Evolutionary conservation across 768 basidiomycete genomes (phyloP), one percentile per base, ranked within the genome.

Genomic region (Coprinopsis strossmayeri): DNA sequence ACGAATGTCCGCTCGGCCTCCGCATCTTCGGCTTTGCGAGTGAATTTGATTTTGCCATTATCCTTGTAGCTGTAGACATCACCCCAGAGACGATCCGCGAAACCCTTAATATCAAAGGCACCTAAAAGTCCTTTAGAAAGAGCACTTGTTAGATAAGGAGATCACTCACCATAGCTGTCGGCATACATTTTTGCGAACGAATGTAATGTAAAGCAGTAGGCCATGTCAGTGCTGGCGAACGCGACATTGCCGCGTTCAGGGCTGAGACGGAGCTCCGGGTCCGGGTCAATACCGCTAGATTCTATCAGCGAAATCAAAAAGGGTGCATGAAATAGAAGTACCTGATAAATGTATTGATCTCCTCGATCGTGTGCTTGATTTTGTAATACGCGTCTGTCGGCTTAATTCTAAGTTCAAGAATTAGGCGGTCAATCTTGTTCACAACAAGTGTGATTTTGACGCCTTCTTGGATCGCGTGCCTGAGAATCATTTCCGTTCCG

Each of bases 301-400:
- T 34, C 47, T 42, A 32, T 34, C n/a, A 46, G 30, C 25, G 20
- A 32, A 20, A 11, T 28, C 27, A 26, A 35, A 39, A 46, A 9
- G 23, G 34, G 32, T 25, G 30, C 32, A 28, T 24, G 10, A 48
- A 38, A 27, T 20, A 35, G 5, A 24, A 11, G 12, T 48, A 92
- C 91, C 91, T 87, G 62, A 99, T 97, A 65, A 94, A 86, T 1
- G 85, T 89, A 64, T 99, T 99, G 45, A 99, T 84, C 65, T 99
- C 96, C 63, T 99, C 96, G 48, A 99, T 95, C 1, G 94, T 97
- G 63, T 98, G 95, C 65, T 91, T 95, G 56, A 99, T 91, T 75
- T 99, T 99, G 72, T 94, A 97, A 72, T 91, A 99, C 0, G 96
- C 96, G 59, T 99, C 96, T 34, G 84, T 71, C 47, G 96, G 96